A percentile compares a stretch with the other conserved stretches of the same genome.
Evolutionary conservation across 768 basidiomycete genomes (phyloP).

Genomic region (Lepiota venenata): DNA sequence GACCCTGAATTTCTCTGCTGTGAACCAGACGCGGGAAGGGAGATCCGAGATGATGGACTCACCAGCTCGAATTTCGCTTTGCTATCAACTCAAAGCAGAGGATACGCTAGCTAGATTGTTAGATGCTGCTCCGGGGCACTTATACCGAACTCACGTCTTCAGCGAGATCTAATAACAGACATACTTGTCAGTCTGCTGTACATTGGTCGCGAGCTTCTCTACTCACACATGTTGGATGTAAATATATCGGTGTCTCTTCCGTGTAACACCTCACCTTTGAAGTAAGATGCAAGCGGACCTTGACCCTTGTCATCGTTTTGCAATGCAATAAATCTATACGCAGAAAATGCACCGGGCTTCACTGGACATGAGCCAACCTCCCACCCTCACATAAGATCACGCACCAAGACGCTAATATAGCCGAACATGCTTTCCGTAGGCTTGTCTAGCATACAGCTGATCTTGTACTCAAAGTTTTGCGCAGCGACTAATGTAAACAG

Average conservation of each 20-base stretch:
- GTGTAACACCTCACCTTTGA: constrained; percentile 89
- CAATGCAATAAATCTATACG: constrained; percentile 86
- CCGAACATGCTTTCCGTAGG: constrained; percentile 88
- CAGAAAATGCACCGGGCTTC: constrained; percentile 92
- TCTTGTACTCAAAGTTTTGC: constrained; percentile 96
- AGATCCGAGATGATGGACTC: constrained; percentile 13
- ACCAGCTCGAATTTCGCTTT: constrained; percentile 79
- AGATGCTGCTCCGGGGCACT: not conserved
- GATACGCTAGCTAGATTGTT: constrained; percentile 54
- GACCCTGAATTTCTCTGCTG: constrained; percentile 55
- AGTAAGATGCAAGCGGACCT: constrained; percentile 93
- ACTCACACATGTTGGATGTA: constrained; percentile 93
- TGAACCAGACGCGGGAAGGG: constrained; percentile 10
- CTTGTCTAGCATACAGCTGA: constrained; percentile 88
- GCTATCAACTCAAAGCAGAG: constrained; percentile 80
- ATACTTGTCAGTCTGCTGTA: constrained; percentile 8
- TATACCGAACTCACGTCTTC: constrained; percentile 66
- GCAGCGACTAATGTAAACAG: constrained; percentile 61
- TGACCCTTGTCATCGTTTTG: constrained; percentile 79
- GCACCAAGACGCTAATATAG: constrained; percentile 91
- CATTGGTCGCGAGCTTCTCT: not conserved
- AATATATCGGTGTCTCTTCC: constrained; percentile 89
- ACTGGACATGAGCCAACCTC: not conserved
- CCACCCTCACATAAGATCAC: constrained; percentile 12
- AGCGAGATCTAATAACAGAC: constrained; percentile 62